Conservation (phyloP, 805 yeast species). For the Metschnikowia lochheadii region DNA sequence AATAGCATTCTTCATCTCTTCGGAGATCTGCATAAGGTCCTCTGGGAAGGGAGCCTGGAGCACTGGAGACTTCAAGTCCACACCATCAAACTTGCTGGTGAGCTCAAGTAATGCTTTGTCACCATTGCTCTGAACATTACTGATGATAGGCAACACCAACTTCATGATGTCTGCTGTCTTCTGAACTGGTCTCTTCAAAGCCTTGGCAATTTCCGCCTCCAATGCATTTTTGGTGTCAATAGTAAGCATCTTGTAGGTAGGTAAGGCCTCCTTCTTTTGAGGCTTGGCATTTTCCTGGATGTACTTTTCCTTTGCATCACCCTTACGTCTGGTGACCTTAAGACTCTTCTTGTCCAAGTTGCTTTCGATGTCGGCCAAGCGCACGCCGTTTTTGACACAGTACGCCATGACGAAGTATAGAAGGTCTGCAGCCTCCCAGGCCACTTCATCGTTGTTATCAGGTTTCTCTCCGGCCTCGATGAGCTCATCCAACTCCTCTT, state of each 20-base stretch:
- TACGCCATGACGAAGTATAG: slow-evolving; percentile 51
- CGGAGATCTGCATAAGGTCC: slow-evolving; percentile 65
- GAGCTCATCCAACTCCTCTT: slow-evolving; percentile 95
- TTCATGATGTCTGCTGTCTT: slow-evolving; percentile 89
- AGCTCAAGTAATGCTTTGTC: slow-evolving; percentile 85
- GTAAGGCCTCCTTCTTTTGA: slow-evolving; percentile 8
- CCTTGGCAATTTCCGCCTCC: slow-evolving; percentile 46
- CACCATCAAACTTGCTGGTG: slow-evolving; percentile 90
- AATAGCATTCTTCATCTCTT: slow-evolving; percentile 76
- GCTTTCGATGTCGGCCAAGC: slow-evolving; percentile 73
- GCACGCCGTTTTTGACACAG: slow-evolving; percentile 68
- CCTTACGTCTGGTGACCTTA: slow-evolving; percentile 89
- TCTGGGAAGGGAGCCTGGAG: slow-evolving; percentile 83
- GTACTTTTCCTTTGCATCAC: slow-evolving; percentile 90
- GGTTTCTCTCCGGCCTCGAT: slow-evolving; percentile 67
- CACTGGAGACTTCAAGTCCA: slow-evolving; percentile 64
- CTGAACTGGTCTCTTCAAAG: slow-evolving; percentile 92
- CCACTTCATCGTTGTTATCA: slow-evolving; percentile 44
- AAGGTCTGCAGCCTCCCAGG: slow-evolving; percentile 98
- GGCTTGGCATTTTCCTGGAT: slow-evolving; percentile 6
- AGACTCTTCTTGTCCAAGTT: slow-evolving; percentile 79
- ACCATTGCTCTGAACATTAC: slow-evolving; percentile 71
- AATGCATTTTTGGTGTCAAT: slow-evolving; percentile 36
- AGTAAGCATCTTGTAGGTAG: slow-evolving; percentile 47
- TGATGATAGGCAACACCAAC: slow-evolving; percentile 84